These are phyloP conservation scores for Proliferodiscus dingleyae DNA, from an alignment of 2,329 filamentous ascomycete genomes.

Conservation along the genomic window DNA sequence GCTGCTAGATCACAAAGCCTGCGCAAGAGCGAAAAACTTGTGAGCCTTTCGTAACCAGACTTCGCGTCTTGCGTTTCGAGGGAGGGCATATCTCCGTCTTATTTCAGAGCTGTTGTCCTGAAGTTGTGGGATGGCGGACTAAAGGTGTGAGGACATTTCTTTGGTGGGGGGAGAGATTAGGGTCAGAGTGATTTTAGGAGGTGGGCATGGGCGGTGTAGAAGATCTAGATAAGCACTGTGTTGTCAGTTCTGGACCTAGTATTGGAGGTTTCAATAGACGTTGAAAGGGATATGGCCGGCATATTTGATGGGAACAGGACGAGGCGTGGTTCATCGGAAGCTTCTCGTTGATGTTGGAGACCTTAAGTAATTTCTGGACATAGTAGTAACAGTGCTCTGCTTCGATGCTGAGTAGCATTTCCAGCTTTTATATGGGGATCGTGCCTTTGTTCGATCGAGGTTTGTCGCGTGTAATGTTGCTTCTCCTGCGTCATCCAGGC, in stretches of 20 bases:
- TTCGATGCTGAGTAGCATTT: no score
- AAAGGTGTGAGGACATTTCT: conserved; percentile 48
- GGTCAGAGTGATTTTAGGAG: conserved; percentile 36
- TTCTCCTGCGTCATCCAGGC: neutral
- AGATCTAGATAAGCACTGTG: neutral
- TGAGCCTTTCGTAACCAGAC: conserved; percentile 17
- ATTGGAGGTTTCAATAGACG: no score
- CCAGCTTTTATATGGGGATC: no score
- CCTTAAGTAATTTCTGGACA: no score
- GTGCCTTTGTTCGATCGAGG: no score
- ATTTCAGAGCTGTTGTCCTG: conserved; percentile 49
- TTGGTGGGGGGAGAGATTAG: neutral
- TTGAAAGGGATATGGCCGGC: no score
- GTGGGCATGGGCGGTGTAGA: conserved; percentile 45
- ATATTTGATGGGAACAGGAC: no score
- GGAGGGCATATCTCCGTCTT: conserved; percentile 31
- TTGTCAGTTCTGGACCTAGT: no score
- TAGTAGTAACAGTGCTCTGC: no score
- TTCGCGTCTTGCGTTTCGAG: conserved; percentile 19
- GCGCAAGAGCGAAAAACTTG: conserved; percentile 44
- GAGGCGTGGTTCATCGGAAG: no score
- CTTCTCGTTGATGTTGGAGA: no score
- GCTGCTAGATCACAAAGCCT: conserved; percentile 47
- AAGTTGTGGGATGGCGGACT: conserved; percentile 50
- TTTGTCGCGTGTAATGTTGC: neutral